Evolutionary conservation across 176 grass and related monocot species (phyloP).

Genomic region (Areca catechu): DNA sequence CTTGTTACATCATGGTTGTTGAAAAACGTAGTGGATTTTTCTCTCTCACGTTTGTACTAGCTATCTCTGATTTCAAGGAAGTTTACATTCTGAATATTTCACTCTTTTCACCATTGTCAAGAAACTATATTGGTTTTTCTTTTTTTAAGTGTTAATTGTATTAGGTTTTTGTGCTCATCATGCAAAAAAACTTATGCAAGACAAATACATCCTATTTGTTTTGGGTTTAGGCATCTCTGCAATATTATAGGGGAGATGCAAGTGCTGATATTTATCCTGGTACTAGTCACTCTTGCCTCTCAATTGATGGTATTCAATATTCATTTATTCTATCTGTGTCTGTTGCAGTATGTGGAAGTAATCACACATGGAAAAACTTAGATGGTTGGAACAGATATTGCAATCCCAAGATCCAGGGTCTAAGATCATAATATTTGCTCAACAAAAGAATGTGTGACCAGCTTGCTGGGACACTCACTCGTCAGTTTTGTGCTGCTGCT

Average conservation of each 20-base stretch:
- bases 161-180: too few species aligned
- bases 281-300: background rate
- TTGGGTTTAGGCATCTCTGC: too few species aligned
- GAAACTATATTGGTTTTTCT: too few species aligned
- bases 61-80: too few species aligned
- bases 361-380: slow-evolving; percentile 66
- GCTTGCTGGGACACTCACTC: slow-evolving; percentile 55
- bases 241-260: background rate
- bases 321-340: slow-evolving; percentile 11
- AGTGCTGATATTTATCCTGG: background rate
- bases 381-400: slow-evolving; percentile 84
- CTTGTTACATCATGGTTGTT: background rate
- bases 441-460: slow-evolving; percentile 98
- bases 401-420: slow-evolving; percentile 76
- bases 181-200: too few species aligned
- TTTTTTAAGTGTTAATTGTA: too few species aligned
- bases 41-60: too few species aligned
- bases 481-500: slow-evolving; percentile 71
- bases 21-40: too few species aligned
- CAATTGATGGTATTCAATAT: background rate
- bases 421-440: slow-evolving; percentile 91
- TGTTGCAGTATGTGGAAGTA: slow-evolving; percentile 70
- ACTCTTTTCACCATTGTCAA: too few species aligned
- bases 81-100: too few species aligned
- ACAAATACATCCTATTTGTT: too few species aligned